Base-by-base conservation (phyloP, 1,139 yeast genomes). In the Scheffersomyces segobiensis region DNA sequence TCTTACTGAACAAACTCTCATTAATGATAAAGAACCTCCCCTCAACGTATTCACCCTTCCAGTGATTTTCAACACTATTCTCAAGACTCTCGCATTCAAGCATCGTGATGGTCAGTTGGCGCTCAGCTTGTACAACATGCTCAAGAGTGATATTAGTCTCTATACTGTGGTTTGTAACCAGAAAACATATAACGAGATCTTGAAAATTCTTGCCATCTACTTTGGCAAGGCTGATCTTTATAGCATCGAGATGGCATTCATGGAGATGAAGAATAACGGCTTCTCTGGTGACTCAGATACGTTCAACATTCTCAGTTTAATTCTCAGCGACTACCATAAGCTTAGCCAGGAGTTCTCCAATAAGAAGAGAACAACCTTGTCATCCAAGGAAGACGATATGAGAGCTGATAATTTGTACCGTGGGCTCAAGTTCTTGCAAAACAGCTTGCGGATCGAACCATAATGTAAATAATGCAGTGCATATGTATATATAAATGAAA, bases 201-300 rank as follows among this genome's bases (percentile, higher is more conserved):
- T 80, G 52, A 70, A 74, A 57, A 67, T 72, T n/a, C 65, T 69
- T 50, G 79, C 83, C 82, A 66, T 79, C 0, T 79, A 67, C 62
- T 66, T 68, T 53, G 83, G 83, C 6, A 78, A 77, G 61, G 64
- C 76, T 21, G 74, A 72, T 56, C 66, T 80, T 48, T 72, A 73
- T 60, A 74, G 72, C 19, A 68, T 80, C 48, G 83, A 79, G 62
- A 71, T 70, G 60, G 63, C 71, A 0, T 67, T 66, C 48, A 67
- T 69, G 50, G 83, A 80, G 62, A 80, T 80, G 84, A 63, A 69
- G 50, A 77, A 78, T 59, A 76, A 77, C 60, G 84, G 84, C 22
- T 79, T 77, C 59, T 58, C 62, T 19, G 84, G 84, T 1, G 78
- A 80, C 59, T 47, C 70, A 18, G 60, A 62, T 19, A 80, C 84